Evolutionary conservation across 768 basidiomycete genomes (phyloP).

Genomic region (Auriculariales sp.): DNA sequence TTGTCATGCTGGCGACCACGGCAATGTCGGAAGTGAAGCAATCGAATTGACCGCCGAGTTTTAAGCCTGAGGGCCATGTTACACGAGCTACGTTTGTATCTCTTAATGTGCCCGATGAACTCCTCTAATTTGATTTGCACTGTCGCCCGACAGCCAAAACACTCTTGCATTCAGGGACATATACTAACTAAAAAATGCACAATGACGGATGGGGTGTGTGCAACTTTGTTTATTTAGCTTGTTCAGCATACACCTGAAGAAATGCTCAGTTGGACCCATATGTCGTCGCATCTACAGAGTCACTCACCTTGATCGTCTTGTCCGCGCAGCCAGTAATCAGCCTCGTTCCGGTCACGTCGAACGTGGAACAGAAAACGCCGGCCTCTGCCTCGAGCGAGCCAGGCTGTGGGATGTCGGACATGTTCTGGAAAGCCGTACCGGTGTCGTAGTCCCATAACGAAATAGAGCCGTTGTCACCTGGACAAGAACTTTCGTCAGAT

Average conservation of each 20-base stretch:
- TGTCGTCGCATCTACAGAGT: conserved; percentile 5
- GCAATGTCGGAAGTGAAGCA: too few species aligned
- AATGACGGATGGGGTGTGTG: background rate
- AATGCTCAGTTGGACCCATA: background rate
- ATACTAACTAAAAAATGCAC: background rate
- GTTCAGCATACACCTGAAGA: conserved; percentile 53
- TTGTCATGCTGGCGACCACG: too few species aligned
- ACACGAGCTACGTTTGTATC: too few species aligned
- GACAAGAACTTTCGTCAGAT: conserved; percentile 9
- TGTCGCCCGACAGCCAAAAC: background rate
- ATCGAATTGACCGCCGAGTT: too few species aligned
- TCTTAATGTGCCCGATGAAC: too few species aligned
- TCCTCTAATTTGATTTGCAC: background rate
- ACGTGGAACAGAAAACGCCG: conserved; percentile 92
- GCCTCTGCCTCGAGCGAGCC: conserved; percentile 97
- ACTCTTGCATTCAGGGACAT: background rate
- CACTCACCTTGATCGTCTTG: conserved; percentile 89
- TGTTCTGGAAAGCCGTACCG: conserved; percentile 85
- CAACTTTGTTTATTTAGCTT: conserved; percentile 37
- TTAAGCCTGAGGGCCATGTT: too few species aligned
- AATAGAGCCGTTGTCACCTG: conserved; percentile 84
- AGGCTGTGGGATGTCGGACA: conserved; percentile 90
- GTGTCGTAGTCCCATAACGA: conserved; percentile 93
- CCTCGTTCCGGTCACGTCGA: conserved; percentile 89
- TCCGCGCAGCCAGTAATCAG: conserved; percentile 94